Evolutionary conservation across 208 protist genomes (phyloP).

Genomic region (Porcisia hertigi): DNA sequence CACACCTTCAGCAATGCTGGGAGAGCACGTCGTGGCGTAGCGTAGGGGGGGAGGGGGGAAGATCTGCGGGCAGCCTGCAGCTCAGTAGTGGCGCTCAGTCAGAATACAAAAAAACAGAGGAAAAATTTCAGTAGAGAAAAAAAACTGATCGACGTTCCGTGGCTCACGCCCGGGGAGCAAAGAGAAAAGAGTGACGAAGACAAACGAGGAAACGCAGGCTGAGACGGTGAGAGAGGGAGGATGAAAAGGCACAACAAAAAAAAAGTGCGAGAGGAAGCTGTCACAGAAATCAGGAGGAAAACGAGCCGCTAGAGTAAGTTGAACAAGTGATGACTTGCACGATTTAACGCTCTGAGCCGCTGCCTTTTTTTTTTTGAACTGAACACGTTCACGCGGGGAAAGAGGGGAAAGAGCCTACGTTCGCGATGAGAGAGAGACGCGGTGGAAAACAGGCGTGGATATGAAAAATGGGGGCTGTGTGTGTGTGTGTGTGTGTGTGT

Average conservation of each 20-base stretch:
- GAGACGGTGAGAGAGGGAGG: background rate
- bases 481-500: background rate
- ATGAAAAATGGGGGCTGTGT: background rate
- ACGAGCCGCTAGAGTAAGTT: background rate
- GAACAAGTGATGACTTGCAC: background rate
- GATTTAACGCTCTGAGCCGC: no score
- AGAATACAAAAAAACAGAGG: background rate
- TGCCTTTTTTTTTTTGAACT: background rate
- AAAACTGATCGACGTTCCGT: background rate
- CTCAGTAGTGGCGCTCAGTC: background rate
- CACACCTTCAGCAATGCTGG: background rate
- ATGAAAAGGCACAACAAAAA: background rate
- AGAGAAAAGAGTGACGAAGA: background rate
- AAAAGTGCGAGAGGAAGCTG: background rate
- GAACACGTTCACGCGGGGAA: background rate
- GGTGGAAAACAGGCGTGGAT: background rate
- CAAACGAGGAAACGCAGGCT: slow-evolving; percentile 1
- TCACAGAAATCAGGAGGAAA: background rate
- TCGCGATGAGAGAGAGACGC: background rate
- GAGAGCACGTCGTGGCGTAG: background rate
- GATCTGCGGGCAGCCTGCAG: background rate
- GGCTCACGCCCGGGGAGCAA: background rate
- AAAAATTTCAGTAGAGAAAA: background rate
- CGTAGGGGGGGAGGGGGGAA: background rate
- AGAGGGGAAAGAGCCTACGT: background rate